Evolutionary conservation across 225 moss, liverwort and hornwort genomes (phyloP).

Genomic region (Marchantia polymorpha): DNA sequence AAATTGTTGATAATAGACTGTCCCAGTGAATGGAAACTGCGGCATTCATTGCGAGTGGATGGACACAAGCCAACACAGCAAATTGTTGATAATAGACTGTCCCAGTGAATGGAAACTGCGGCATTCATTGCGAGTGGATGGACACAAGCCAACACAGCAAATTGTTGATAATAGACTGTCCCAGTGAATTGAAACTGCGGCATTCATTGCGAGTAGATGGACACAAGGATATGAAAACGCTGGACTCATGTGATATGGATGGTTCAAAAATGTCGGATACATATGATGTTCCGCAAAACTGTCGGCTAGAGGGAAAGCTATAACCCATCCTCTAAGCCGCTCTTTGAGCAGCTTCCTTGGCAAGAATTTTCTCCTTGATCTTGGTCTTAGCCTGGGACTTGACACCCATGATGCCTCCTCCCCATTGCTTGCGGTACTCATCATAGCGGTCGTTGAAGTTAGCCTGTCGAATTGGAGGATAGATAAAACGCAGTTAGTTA

Average conservation of each 20-base stretch:
- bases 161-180: too few relatives aligned
- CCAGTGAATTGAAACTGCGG: too few relatives aligned
- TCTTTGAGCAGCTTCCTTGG: constrained; percentile 71
- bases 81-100: too few relatives aligned
- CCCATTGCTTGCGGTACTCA: constrained; percentile 75
- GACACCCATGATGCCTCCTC: constrained; percentile 73
- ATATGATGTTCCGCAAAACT: constrained; percentile 4
- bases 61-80: too few relatives aligned
- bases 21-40: too few relatives aligned
- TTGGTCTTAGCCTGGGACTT: constrained; percentile 78
- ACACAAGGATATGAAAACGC: background rate
- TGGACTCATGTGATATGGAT: background rate
- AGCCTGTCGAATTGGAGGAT: constrained; percentile 41
- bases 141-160: too few relatives aligned
- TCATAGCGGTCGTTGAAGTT: constrained; percentile 71
- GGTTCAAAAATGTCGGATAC: constrained; percentile 13
- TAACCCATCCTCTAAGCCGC: constrained; percentile 28
- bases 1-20: too few relatives aligned
- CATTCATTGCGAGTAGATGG: too few relatives aligned
- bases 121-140: too few relatives aligned
- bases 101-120: too few relatives aligned
- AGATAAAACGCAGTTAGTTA: background rate
- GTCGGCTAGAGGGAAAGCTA: background rate
- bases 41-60: too few relatives aligned
- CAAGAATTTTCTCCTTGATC: constrained; percentile 53